Percentiles rank a stretch among this genome's conserved stretches.
Conservation (phyloP, 1,139 yeast genomes). For the Kodamaea derodonti region DNA sequence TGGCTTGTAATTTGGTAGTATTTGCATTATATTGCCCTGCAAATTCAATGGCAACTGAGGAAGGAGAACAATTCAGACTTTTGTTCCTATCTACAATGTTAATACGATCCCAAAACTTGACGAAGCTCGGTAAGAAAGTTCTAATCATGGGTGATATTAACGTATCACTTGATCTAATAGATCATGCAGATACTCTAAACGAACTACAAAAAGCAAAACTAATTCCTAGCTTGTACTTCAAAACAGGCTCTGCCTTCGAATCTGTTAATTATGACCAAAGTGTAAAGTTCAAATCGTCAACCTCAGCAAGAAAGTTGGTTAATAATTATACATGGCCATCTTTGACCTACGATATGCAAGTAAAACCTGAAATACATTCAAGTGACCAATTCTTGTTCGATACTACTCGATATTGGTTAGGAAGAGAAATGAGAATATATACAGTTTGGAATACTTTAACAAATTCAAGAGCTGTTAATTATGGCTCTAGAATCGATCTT, state of each 20-base stretch:
- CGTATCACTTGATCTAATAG: conserved; percentile 73
- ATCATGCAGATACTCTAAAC: conserved; percentile 69
- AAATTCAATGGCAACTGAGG: conserved; percentile 67
- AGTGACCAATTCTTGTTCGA: conserved; percentile 49
- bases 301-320: conserved; percentile 39
- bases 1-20: conserved; percentile 58
- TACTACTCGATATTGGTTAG: conserved; percentile 57
- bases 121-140: conserved; percentile 55
- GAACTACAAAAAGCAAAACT: conserved; percentile 14
- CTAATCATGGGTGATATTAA: conserved; percentile 87
- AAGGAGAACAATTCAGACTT: conserved; percentile 61
- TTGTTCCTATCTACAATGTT: conserved; percentile 57
- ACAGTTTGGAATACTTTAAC: conserved; percentile 90
- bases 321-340: conserved; percentile 31
- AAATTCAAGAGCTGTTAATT: conserved; percentile 77
- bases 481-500: conserved; percentile 85
- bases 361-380: conserved; percentile 2
- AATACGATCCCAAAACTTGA: conserved; percentile 54
- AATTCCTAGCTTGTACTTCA: conserved; percentile 5
- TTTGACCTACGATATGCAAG: conserved; percentile 7
- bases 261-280: conserved; percentile 33
- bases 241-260: conserved; percentile 36
- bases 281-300: conserved; percentile 36
- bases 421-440: conserved; percentile 61
- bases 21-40: conserved; percentile 92